A percentile compares a stretch with the other conserved stretches of the same genome.
phyloP scores from a whole-genome alignment of 2,329 filamentous ascomycete genomes.

The Graphilbum ipis-grandicollis region DNA sequence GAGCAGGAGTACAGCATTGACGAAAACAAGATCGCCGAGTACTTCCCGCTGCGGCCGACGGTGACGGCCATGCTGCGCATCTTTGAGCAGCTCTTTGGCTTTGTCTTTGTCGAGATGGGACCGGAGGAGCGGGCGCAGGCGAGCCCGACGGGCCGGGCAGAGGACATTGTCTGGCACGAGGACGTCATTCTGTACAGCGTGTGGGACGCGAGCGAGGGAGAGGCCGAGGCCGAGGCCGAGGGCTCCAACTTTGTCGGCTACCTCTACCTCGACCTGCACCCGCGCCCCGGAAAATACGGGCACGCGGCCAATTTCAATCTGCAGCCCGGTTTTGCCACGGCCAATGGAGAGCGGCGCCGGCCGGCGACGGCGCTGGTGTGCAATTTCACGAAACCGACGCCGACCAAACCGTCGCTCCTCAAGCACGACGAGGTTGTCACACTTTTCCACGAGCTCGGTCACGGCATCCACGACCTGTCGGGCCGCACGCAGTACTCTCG shows the following conservation, averaged over 20 bases:
- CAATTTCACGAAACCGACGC: constrained; percentile 69
- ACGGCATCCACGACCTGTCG: constrained; percentile 54
- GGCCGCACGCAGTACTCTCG: constrained; percentile 44
- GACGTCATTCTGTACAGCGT: constrained; percentile 73
- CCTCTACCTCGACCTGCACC: constrained; percentile 67
- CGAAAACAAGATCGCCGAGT: constrained; percentile 65
- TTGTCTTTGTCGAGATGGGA: constrained; percentile 58
- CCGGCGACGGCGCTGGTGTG: constrained; percentile 67
- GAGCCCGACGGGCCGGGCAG: constrained; percentile 48
- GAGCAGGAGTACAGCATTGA: constrained; percentile 68
- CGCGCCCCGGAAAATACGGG: constrained; percentile 66
- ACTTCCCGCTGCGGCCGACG: constrained; percentile 61
- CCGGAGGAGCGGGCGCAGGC: constrained; percentile 46
- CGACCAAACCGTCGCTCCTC: constrained; percentile 58
- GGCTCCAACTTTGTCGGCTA: constrained; percentile 64
- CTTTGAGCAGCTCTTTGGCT: constrained; percentile 67
- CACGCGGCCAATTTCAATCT: constrained; percentile 77
- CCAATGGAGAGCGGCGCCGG: constrained; percentile 51
- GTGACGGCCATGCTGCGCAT: constrained; percentile 67
- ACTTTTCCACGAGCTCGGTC: constrained; percentile 62
- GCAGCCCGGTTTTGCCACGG: constrained; percentile 50
- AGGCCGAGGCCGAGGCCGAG: constrained; percentile 26
- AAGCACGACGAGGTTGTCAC: constrained; percentile 75
- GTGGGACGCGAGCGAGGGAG: constrained; percentile 43
- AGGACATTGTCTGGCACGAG: constrained; percentile 65